These are phyloP conservation scores for Pseudocercospora cruenta DNA, from an alignment of 2,329 filamentous ascomycete species.

Conservation along the genomic window DNA sequence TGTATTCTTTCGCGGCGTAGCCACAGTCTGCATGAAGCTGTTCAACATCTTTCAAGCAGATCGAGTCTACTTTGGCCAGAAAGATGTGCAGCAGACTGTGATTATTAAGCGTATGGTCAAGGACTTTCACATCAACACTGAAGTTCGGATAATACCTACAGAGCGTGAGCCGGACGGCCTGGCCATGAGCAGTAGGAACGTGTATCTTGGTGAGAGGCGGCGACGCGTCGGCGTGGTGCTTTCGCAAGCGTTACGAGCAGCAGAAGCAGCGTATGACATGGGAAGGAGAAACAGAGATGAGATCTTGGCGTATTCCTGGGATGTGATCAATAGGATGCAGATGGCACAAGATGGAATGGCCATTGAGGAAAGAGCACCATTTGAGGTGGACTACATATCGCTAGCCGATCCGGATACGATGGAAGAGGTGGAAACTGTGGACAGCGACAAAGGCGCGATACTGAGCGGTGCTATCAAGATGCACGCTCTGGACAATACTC, in stretches of 20 bases:
- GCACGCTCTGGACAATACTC: slow-evolving; percentile 73
- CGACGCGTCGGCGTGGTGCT: slow-evolving; percentile 74
- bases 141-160: slow-evolving; percentile 75
- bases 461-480: slow-evolving; percentile 91
- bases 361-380: slow-evolving; percentile 66
- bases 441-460: slow-evolving; percentile 73
- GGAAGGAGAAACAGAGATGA: slow-evolving; percentile 61
- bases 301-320: slow-evolving; percentile 72
- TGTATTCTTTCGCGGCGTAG: slow-evolving; percentile 95
- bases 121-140: slow-evolving; percentile 80
- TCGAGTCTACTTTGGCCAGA: slow-evolving; percentile 91
- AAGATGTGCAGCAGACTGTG: slow-evolving; percentile 95
- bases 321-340: slow-evolving; percentile 59
- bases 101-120: slow-evolving; percentile 83
- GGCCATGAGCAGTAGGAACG: slow-evolving; percentile 89
- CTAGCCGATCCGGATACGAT: slow-evolving; percentile 83
- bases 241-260: slow-evolving; percentile 68
- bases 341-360: slow-evolving; percentile 65
- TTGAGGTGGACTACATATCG: slow-evolving; percentile 90
- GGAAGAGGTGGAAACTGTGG: slow-evolving; percentile 74
- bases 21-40: slow-evolving; percentile 93
- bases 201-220: slow-evolving; percentile 80
- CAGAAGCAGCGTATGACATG: slow-evolving; percentile 66
- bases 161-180: slow-evolving; percentile 78
- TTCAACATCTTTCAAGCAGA: slow-evolving; percentile 82